These are phyloP conservation scores for Conticribra weissflogii DNA, from an alignment of 108 stramenopile genomes.

Conservation along the genomic window DNA sequence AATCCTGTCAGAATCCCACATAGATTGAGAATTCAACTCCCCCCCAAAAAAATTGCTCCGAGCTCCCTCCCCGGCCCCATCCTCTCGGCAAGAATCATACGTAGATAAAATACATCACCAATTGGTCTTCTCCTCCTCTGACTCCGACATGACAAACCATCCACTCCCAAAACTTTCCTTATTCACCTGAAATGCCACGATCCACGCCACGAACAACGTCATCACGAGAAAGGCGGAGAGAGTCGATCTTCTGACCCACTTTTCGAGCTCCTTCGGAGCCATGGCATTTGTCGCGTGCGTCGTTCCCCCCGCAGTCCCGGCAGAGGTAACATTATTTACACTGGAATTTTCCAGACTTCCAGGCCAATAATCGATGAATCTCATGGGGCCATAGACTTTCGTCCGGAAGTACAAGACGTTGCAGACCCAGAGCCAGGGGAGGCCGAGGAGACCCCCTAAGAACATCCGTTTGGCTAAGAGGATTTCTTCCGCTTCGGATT, in stretches of 20 bases:
- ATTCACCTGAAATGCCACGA: conserved; percentile 67
- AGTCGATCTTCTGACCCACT: conserved; percentile 73
- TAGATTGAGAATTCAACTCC: too few species aligned
- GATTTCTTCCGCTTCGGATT: too few species aligned
- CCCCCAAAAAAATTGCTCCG: too few species aligned
- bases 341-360: conserved; percentile 13
- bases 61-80: too few species aligned
- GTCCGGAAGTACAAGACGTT: conserved; percentile 62
- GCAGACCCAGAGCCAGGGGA: conserved; percentile 91
- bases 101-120: too few species aligned
- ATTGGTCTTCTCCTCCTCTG: conserved; percentile 59
- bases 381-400: conserved; percentile 40
- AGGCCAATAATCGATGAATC: conserved; percentile 46
- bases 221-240: conserved; percentile 52
- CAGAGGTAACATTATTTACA: not conserved
- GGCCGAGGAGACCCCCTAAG: conserved; percentile 70
- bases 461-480: conserved; percentile 68
- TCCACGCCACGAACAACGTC: conserved; percentile 67
- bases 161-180: conserved; percentile 55
- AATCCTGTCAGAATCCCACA: too few species aligned
- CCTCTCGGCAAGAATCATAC: too few species aligned
- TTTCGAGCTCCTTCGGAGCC: conserved; percentile 32
- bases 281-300: not conserved
- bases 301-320: not conserved
- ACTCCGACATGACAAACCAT: conserved; percentile 62